Evolutionary conservation across 176 grass and related monocot genomes (phyloP).

Genomic region (Aegilops longissima): DNA sequence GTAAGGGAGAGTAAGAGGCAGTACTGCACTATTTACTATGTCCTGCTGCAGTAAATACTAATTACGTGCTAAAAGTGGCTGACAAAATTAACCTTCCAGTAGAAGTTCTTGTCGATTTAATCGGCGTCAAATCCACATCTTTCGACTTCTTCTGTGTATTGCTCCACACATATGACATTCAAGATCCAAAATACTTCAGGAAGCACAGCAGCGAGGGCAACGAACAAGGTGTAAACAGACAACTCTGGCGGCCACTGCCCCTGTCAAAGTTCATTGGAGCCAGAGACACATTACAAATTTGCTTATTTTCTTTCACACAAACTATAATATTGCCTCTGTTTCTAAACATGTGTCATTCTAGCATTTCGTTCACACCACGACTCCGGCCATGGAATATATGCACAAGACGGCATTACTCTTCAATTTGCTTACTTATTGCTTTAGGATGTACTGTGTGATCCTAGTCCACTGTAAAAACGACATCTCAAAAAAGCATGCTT

Average conservation of each 20-base stretch:
- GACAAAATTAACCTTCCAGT: conserved; percentile 1
- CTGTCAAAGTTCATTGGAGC: neutral
- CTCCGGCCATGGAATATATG: neutral
- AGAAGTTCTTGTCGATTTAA: neutral
- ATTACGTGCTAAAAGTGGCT: neutral
- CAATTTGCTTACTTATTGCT: neutral
- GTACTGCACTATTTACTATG: neutral
- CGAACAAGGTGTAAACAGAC: neutral
- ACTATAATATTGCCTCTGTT: neutral
- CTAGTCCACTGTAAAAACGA: neutral
- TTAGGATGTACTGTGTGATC: neutral
- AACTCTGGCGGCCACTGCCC: neutral
- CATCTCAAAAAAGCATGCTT: neutral
- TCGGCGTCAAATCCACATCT: neutral
- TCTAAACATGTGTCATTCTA: neutral
- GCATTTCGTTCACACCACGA: neutral
- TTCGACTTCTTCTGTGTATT: neutral
- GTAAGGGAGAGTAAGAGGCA: neutral
- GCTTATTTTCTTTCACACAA: neutral
- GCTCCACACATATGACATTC: neutral
- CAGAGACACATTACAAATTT: neutral
- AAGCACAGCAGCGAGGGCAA: neutral
- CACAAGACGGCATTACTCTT: neutral
- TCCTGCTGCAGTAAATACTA: neutral
- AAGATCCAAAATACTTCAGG: neutral